phyloP scores from a whole-genome alignment of 768 basidiomycete genomes.

The Naganishia vaughanmartiniae region DNA sequence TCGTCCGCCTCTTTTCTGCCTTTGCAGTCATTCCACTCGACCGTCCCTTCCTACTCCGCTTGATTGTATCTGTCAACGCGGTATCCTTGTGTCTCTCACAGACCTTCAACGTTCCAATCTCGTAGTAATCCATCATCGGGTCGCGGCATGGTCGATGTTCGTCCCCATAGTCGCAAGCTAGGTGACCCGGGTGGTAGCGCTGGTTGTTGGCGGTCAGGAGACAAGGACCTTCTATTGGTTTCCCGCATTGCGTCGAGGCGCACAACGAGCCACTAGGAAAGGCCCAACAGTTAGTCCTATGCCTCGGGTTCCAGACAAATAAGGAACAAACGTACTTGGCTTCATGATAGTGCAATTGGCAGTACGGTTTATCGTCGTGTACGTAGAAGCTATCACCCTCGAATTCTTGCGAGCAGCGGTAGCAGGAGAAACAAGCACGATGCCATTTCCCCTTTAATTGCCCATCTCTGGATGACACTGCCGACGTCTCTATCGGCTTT shows the following conservation, averaged over 20 bases:
- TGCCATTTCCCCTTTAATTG: conserved; percentile 96
- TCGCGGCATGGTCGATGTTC: conserved; percentile 57
- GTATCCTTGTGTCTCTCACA: conserved; percentile 75
- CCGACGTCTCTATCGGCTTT: conserved; percentile 81
- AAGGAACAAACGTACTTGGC: conserved; percentile 60
- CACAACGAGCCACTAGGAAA: conserved; percentile 67
- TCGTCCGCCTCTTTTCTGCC: conserved; percentile 73
- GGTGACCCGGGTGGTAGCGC: conserved; percentile 83
- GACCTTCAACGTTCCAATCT: conserved; percentile 70
- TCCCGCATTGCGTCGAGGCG: conserved; percentile 70
- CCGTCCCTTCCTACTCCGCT: conserved; percentile 19
- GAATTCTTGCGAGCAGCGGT: conserved; percentile 80
- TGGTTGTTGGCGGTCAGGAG: conserved; percentile 77
- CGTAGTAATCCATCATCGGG: conserved; percentile 74
- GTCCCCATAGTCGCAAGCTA: conserved; percentile 68
- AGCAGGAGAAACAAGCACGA: conserved; percentile 83
- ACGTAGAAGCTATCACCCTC: conserved; percentile 90
- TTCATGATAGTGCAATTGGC: conserved; percentile 89
- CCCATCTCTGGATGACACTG: conserved; percentile 85
- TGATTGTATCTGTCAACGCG: conserved; percentile 34
- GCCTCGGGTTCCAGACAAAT: conserved; percentile 7
- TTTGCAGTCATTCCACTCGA: conserved; percentile 52
- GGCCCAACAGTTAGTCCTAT: background rate
- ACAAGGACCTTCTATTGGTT: conserved; percentile 90
- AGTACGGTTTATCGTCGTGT: conserved; percentile 81